Evolutionary conservation across 2,329 filamentous ascomycete species (phyloP), one percentile per base, ranked within the genome.

Genomic region (Tolypocladium inflatum): DNA sequence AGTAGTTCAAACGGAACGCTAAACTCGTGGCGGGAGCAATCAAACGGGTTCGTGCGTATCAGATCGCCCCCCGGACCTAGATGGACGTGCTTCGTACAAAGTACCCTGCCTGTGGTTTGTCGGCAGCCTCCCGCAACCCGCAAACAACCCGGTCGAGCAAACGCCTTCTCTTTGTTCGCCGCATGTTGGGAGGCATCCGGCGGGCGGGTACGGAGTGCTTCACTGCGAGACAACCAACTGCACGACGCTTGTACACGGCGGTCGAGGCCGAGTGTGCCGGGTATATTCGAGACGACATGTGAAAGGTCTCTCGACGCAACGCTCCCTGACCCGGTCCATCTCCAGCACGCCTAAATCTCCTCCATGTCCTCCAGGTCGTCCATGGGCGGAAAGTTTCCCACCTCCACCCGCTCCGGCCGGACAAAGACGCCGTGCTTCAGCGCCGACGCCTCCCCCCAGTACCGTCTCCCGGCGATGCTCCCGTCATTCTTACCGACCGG

Each of bases 401-500:
- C 80, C 72, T 93, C 89, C 26, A 92, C 84, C 60, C 89, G 79
- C 71, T 92, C 89, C 4, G 90, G 86, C 62, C 88, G 80, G 37
- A 92, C 88, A 73, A 94, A 91, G 23, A 91, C 86, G 39, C 90
- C 90, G 65, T 83, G 84, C 70, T 91, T 92, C 59, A 84, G 74
- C 61, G 76, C 70, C 57, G 85, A 86, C 55, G 82, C 77, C 58
- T 80, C 71, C 43, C 82, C 83, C 80, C 91, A 94, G 73, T 92
- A 93, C 63, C 85, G 78, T 63, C 77, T 84, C 9, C 75, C 77
- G 10, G 80, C 81, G 63, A 91, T 83, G 65, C 84, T 86, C 60
- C 90, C 90, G 70, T 93, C 89, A 67, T 93, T 94, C 77, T 89
- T 90, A 58, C 89, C 90, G 50, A 87, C 87, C 1, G 90, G 89